Percentiles rank a stretch among this genome's conserved stretches.
Conservation (phyloP, 2,329 filamentous ascomycete species). For the Celoporthe dispersa region DNA sequence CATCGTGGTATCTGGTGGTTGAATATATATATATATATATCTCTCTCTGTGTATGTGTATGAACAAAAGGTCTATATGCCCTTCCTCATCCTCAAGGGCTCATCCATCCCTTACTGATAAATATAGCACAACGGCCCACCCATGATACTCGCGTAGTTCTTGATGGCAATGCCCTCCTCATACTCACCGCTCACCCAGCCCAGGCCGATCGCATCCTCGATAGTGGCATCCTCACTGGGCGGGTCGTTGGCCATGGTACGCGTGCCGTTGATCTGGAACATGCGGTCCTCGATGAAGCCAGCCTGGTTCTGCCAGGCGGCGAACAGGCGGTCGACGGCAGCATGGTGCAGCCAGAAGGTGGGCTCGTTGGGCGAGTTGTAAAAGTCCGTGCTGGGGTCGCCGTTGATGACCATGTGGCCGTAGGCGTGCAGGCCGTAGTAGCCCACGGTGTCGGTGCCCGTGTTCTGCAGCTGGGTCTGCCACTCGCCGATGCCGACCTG, state of each 20-base stretch:
- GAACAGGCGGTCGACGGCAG: slow-evolving; percentile 32
- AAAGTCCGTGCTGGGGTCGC: slow-evolving; percentile 33
- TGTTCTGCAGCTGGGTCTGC: slow-evolving; percentile 16
- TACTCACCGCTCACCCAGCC: slow-evolving; percentile 41
- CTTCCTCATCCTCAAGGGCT: background rate
- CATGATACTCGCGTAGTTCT: slow-evolving; percentile 43
- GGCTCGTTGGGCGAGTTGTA: slow-evolving; percentile 32
- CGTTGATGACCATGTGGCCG: slow-evolving; percentile 42
- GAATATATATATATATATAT: background rate
- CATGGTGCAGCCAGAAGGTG: slow-evolving; percentile 33
- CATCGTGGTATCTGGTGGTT: no score
- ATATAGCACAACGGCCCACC: slow-evolving; percentile 50
- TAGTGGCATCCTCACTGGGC: slow-evolving; percentile 46
- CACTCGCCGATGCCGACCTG: slow-evolving; percentile 12
- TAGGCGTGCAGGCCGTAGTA: slow-evolving; percentile 37
- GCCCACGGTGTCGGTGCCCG: slow-evolving; percentile 7
- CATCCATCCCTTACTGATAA: slow-evolving; percentile 40
- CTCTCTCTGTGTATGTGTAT: background rate
- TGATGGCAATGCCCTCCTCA: slow-evolving; percentile 37
- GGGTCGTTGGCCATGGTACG: slow-evolving; percentile 48
- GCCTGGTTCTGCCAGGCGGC: slow-evolving; percentile 35
- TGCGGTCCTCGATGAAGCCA: slow-evolving; percentile 33
- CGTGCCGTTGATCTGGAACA: slow-evolving; percentile 43
- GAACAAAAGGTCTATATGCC: background rate
- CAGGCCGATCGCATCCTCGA: slow-evolving; percentile 44